Base-by-base conservation (phyloP, 164 flowering plant species). In the Tinospora cordifolia region DNA sequence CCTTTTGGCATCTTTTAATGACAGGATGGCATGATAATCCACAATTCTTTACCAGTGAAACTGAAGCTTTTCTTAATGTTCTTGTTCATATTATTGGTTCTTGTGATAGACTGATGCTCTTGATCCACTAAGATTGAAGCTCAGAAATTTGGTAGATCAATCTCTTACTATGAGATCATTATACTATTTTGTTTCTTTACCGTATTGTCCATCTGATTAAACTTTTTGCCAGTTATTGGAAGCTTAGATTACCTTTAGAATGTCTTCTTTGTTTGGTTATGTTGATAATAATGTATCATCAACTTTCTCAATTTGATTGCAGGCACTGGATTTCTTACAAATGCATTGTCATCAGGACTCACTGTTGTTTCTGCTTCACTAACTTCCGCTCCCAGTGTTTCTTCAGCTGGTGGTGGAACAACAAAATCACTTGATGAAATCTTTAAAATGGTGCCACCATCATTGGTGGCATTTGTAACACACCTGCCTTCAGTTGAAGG, bases 401-500 rank as follows among this genome's bases (percentile, higher is more conserved):
- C 83, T 65, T 30, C 54, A 63, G 83, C 41, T 51, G 74, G 76
- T 59, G 79, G 78, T 66, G 83, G 83, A 78, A 65, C 87, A 72
- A 39, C 84, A 9, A 83, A 70, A 70, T 71, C 81, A 41, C 75
- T 79, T 72, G 88, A 88, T 70, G 90, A 87, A 41, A 76, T 86
- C 66, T 64, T 82, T 71, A 91, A 88, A 84, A 77, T 83, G 58
- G 73, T 89, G 59, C 91, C 98, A 27, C 96, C 96, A 66, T 80
- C 93, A 49, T 73, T 93, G 78, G 79, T 83, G 17, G 77, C 87
- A 14, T 93, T 93, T 79, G 77, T 89, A 70, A 80, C 91, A 69
- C 87, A 79, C 67, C 71, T 93, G 75, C 98, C 98, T 27, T 70
- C 79, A 26, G 82, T 87, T 69, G 97, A 91, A 63, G 98, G 98